Conservation (phyloP, 1,284 basidiomycete genomes). For the Ganoderma multipileum region DNA sequence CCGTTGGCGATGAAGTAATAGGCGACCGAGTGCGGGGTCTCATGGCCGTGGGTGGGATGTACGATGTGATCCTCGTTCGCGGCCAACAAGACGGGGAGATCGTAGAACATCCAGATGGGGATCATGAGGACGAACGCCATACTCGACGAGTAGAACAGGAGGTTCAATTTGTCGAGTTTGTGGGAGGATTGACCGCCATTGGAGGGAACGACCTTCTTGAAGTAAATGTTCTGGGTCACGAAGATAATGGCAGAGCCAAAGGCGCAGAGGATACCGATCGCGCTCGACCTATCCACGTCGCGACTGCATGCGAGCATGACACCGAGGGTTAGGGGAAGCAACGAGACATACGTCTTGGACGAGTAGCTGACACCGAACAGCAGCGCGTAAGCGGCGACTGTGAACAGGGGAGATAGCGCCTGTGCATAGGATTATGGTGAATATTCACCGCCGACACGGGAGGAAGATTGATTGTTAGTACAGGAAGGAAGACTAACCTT, state of each 20-base stretch:
- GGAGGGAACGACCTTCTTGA: constrained; percentile 97
- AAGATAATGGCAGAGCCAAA: constrained; percentile 96
- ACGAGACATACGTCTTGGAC: constrained; percentile 88
- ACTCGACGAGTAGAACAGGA: constrained; percentile 94
- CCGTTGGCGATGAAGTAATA: constrained; percentile 93
- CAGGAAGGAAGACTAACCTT: constrained; percentile 67
- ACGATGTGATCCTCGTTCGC: constrained; percentile 46
- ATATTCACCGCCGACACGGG: background rate
- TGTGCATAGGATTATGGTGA: constrained; percentile 41
- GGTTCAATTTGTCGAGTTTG: constrained; percentile 96
- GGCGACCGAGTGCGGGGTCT: constrained; percentile 59
- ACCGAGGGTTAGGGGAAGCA: constrained; percentile 93
- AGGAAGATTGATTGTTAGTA: background rate
- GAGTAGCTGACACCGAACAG: constrained; percentile 95
- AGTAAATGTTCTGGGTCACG: constrained; percentile 98
- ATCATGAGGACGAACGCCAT: constrained; percentile 96
- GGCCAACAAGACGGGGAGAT: constrained; percentile 73
- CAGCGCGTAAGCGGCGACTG: constrained; percentile 92
- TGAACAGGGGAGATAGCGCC: constrained; percentile 97
- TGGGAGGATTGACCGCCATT: constrained; percentile 56
- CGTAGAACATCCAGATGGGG: constrained; percentile 91
- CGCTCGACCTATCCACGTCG: constrained; percentile 87
- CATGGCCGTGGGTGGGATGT: constrained; percentile 53
- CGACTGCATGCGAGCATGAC: constrained; percentile 98
- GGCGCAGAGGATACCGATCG: constrained; percentile 86